Conservation (phyloP, 2,329 filamentous ascomycete genomes). For the Microsporum audouinii region DNA sequence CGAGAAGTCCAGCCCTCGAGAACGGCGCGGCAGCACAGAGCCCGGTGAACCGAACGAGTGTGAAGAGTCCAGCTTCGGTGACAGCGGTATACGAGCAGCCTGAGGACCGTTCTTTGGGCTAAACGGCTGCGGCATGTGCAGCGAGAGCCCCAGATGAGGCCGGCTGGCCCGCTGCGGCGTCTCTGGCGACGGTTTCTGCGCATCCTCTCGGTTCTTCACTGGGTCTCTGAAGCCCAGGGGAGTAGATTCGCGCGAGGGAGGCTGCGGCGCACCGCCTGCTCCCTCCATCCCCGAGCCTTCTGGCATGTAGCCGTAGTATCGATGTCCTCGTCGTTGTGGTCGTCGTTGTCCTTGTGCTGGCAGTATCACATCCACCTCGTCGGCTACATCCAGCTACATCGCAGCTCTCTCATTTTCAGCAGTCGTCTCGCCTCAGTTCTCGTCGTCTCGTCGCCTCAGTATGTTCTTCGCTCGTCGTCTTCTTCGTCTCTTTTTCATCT, state of each 20-base stretch:
- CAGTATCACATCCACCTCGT: too few species aligned
- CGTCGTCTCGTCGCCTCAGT: background rate
- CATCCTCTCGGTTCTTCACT: slow-evolving; percentile 44
- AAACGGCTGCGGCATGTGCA: slow-evolving; percentile 53
- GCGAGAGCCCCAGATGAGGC: slow-evolving; percentile 51
- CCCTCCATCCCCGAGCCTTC: background rate
- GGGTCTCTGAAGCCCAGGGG: background rate
- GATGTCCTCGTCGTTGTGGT: background rate
- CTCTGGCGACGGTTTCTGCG: slow-evolving; percentile 36
- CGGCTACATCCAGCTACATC: too few species aligned
- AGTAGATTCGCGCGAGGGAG: background rate
- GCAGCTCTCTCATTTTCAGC: too few species aligned
- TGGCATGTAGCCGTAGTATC: background rate
- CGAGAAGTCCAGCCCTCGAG: slow-evolving; percentile 84
- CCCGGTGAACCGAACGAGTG: slow-evolving; percentile 79
- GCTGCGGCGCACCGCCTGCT: background rate
- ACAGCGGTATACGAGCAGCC: slow-evolving; percentile 56
- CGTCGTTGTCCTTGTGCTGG: too few species aligned
- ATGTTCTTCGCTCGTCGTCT: background rate
- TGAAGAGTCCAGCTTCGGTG: slow-evolving; percentile 73
- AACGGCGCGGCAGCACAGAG: slow-evolving; percentile 77
- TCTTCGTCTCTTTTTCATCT: background rate
- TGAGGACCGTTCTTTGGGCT: slow-evolving; percentile 39
- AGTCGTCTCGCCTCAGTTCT: too few species aligned
- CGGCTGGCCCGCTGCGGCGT: slow-evolving; percentile 63